These are phyloP conservation scores for Tieghemiomyces parasiticus DNA, from an alignment of 192 early-diverging fungal species.

Conservation along the genomic window DNA sequence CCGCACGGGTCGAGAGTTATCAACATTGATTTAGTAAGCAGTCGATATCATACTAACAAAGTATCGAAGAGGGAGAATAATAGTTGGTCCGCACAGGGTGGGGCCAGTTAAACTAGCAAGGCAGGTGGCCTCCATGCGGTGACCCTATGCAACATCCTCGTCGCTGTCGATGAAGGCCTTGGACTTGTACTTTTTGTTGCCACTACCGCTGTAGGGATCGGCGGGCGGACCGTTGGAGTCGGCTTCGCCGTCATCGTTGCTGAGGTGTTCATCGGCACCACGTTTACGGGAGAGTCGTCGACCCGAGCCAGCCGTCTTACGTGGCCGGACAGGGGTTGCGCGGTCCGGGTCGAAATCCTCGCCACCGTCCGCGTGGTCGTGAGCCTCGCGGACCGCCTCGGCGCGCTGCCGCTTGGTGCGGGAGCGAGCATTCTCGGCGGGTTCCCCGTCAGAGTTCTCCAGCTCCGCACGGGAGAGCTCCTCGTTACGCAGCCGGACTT, in stretches of 20 bases:
- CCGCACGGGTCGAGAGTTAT: no score
- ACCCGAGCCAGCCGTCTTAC: not conserved
- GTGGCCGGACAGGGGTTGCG: conserved; percentile 8
- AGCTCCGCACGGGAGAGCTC: conserved; percentile 23
- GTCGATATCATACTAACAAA: no score
- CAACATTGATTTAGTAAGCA: no score
- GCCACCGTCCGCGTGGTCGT: not conserved
- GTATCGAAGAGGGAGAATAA: no score
- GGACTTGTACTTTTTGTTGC: conserved; percentile 16
- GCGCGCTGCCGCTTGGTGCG: not conserved
- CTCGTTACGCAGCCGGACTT: conserved; percentile 22
- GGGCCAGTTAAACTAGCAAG: no score
- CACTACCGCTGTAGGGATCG: not conserved
- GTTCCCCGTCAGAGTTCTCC: conserved; percentile 16
- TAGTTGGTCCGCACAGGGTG: no score
- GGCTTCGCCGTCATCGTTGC: conserved; percentile 1
- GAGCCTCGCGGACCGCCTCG: not conserved
- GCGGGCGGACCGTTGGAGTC: not conserved
- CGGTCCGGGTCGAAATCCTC: not conserved
- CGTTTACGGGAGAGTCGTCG: not conserved
- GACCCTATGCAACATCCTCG: conserved; percentile 11
- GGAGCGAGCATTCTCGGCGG: not conserved
- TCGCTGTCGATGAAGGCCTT: conserved; percentile 18
- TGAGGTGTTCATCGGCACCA: no score
- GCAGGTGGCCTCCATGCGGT: no score